A percentile compares a stretch with the other conserved stretches of the same genome.
phyloP scores from a whole-genome alignment of 2,329 filamentous ascomycete genomes.

The Ophiostoma himal-ulmi region DNA sequence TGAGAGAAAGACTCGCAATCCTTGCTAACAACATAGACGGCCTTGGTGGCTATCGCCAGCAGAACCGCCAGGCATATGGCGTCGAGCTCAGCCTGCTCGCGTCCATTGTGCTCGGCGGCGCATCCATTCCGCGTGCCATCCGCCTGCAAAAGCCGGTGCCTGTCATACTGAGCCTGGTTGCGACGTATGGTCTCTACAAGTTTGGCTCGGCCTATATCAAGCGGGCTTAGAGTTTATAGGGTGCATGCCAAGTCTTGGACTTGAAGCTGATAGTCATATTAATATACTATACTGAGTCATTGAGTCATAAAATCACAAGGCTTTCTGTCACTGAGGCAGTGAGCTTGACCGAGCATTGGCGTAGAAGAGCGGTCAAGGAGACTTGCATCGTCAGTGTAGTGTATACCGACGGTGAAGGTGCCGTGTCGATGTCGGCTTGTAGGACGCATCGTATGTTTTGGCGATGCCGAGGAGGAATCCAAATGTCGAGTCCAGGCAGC shows the following conservation, averaged over 20 bases:
- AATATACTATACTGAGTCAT: neutral
- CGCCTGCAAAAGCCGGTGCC: slow-evolving; percentile 80
- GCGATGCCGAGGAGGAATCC: too few species aligned
- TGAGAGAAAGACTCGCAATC: neutral
- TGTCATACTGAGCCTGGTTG: slow-evolving; percentile 68
- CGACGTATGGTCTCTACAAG: slow-evolving; percentile 68
- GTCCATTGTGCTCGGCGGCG: slow-evolving; percentile 75
- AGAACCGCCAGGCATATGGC: slow-evolving; percentile 69
- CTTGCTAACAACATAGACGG: slow-evolving; percentile 47
- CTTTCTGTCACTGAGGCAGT: too few species aligned
- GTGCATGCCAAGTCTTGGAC: neutral
- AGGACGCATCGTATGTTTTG: too few species aligned
- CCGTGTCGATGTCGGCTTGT: neutral
- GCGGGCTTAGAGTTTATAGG: neutral
- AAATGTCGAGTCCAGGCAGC: too few species aligned
- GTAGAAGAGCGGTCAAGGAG: too few species aligned
- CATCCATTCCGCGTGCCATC: slow-evolving; percentile 80
- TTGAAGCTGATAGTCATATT: neutral
- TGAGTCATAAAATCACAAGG: neutral
- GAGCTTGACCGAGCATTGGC: too few species aligned
- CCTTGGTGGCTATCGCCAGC: slow-evolving; percentile 74
- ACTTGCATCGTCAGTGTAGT: too few species aligned
- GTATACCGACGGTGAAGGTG: neutral
- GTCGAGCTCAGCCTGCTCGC: slow-evolving; percentile 85
- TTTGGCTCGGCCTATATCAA: slow-evolving; percentile 65